Percentiles rank a stretch among this genome's conserved stretches.
phyloP scores from a whole-genome alignment of 768 basidiomycete genomes.

The Serendipita vermifera region DNA sequence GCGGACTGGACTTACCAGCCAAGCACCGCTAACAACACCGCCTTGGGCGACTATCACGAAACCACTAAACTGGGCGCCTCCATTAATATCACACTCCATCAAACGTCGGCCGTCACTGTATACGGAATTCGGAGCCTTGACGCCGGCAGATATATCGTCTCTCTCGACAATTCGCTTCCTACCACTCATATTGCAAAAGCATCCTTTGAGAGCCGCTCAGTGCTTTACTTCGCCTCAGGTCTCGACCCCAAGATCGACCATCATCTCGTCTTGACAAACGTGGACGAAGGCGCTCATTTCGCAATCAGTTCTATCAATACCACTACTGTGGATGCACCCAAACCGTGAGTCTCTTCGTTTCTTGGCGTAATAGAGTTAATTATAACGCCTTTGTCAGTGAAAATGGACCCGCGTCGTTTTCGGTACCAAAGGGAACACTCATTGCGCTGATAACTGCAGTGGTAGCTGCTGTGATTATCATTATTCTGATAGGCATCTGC shows the following conservation, averaged over 20 bases:
- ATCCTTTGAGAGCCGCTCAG: conserved; percentile 17
- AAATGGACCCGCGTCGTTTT: too few relatives aligned
- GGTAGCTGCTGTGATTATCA: background rate
- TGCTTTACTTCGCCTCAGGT: conserved; percentile 50
- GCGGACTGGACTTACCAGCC: background rate
- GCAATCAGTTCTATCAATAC: conserved; percentile 40
- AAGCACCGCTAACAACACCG: too few relatives aligned
- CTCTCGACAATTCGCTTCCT: conserved; percentile 38
- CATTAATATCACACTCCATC: background rate
- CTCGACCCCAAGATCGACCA: conserved; percentile 41
- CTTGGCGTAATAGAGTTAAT: too few relatives aligned
- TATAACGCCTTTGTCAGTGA: too few relatives aligned
- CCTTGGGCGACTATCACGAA: background rate
- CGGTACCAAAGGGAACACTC: conserved; percentile 5
- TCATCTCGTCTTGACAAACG: conserved; percentile 42
- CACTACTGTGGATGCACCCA: too few relatives aligned
- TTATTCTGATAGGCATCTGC: conserved; percentile 4
- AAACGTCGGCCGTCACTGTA: conserved; percentile 39
- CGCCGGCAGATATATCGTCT: conserved; percentile 47
- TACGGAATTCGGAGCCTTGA: conserved; percentile 45
- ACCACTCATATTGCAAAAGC: conserved; percentile 35
- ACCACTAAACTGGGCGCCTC: background rate
- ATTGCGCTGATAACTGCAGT: conserved; percentile 10
- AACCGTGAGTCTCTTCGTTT: too few relatives aligned
- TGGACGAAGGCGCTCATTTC: conserved; percentile 33